These are phyloP conservation scores for Trichoderma citrinoviride DNA, from an alignment of 2,329 filamentous ascomycete genomes.

Conservation along the genomic window DNA sequence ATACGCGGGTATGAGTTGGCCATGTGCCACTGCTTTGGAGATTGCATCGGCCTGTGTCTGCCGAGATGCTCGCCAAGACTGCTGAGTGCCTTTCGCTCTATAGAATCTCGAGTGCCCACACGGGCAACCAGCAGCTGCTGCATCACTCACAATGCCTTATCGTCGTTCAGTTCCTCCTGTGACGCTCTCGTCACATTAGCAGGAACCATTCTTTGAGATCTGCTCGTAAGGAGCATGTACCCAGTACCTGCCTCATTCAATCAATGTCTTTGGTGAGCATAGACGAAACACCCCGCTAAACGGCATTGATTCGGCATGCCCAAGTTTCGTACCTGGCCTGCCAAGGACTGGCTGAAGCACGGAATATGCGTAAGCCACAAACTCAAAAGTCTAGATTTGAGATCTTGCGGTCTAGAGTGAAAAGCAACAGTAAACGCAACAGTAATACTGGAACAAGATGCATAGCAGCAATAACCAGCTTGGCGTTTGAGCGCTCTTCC, in stretches of 20 bases:
- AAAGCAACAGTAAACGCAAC: not conserved
- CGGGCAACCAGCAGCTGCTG: no score
- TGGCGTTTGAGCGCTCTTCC: conserved; percentile 6
- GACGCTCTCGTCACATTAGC: no score
- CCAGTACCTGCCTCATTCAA: no score
- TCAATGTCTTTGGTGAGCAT: no score
- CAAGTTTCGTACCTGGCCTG: not conserved
- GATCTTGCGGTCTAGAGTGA: not conserved
- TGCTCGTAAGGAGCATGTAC: no score
- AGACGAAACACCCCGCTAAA: no score
- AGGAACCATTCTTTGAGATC: no score
- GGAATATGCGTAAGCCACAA: no score
- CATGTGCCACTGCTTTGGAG: not conserved
- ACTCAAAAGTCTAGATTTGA: not conserved
- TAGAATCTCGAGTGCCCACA: not conserved
- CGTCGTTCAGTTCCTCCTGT: no score
- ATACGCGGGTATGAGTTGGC: conserved; percentile 6
- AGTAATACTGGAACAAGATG: not conserved
- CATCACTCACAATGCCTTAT: no score
- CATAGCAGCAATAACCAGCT: not conserved
- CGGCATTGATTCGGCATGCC: no score
- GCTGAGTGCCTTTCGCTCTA: not conserved
- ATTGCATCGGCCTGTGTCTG: not conserved
- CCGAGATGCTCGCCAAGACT: not conserved
- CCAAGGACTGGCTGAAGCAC: not conserved